Evolutionary conservation across 2,329 filamentous ascomycete genomes (phyloP).

Genomic region (Penicillium occitanis): DNA sequence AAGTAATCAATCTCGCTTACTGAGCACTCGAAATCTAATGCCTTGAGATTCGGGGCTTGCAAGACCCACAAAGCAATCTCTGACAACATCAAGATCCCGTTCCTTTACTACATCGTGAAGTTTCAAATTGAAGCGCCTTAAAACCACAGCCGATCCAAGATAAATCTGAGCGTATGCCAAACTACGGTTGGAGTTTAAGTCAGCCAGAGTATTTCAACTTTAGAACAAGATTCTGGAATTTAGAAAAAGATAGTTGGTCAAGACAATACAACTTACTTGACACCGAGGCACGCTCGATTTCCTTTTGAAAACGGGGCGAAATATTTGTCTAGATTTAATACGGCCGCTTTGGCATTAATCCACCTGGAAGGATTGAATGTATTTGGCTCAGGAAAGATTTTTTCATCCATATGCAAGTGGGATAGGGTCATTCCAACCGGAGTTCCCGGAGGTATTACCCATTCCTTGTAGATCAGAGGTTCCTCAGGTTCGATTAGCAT

Average conservation of each 20-base stretch:
- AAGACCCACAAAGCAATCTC: background rate
- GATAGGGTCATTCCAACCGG: background rate
- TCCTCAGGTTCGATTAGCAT: background rate
- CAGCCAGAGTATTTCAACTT: background rate
- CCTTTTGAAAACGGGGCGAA: background rate
- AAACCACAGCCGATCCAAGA: background rate
- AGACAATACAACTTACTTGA: background rate
- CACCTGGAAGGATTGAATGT: background rate
- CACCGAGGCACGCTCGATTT: background rate
- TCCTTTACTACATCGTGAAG: background rate
- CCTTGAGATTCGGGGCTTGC: background rate
- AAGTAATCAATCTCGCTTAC: background rate
- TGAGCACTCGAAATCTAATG: background rate
- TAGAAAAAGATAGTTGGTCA: background rate
- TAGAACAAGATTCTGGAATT: background rate
- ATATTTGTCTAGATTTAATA: background rate
- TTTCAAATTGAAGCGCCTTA: background rate
- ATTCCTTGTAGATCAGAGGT: background rate
- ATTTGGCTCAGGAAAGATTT: background rate
- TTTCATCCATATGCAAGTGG: background rate
- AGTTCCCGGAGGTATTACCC: background rate
- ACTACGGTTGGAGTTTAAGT: background rate
- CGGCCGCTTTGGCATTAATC: background rate
- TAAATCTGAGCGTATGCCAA: background rate
- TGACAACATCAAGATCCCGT: background rate